These are phyloP conservation scores for Penicillium subrubescens DNA, from an alignment of 495 filamentous ascomycete species.

Conservation along the genomic window DNA sequence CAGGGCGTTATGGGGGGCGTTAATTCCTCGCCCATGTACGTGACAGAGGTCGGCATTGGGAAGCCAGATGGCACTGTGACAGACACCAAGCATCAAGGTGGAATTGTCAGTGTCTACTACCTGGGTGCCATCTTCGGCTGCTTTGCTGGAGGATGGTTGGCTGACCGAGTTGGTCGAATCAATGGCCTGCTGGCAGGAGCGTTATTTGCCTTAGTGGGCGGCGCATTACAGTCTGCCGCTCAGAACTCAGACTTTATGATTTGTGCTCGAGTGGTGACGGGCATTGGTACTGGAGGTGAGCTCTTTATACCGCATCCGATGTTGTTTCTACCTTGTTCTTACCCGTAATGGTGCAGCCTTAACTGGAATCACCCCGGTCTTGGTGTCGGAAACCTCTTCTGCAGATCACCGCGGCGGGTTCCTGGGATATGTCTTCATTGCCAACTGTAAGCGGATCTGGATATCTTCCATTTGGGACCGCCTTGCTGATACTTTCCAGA, in stretches of 20 bases:
- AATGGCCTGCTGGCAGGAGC: conserved; percentile 55
- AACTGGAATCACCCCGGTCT: conserved; percentile 53
- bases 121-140: conserved; percentile 57
- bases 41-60: conserved; percentile 40
- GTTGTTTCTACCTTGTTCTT: no score
- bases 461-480: neutral
- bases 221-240: conserved; percentile 53
- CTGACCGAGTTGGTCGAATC: conserved; percentile 56
- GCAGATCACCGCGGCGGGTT: conserved; percentile 49
- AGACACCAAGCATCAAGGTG: conserved; percentile 43
- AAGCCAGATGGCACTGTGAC: conserved; percentile 40
- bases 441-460: conserved; percentile 40
- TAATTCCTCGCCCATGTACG: conserved; percentile 44
- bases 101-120: conserved; percentile 59
- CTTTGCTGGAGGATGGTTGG: conserved; percentile 53
- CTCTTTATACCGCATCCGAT: no score
- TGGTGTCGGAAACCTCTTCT: conserved; percentile 53
- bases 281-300: conserved; percentile 54
- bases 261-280: conserved; percentile 57
- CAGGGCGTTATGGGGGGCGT: conserved; percentile 56
- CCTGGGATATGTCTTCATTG: conserved; percentile 56
- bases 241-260: conserved; percentile 57
- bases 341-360: conserved; percentile 32
- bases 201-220: conserved; percentile 56
- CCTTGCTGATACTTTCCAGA: conserved; percentile 27